phyloP scores from a whole-genome alignment of 2,329 filamentous ascomycete genomes.

The Sporothrix brunneoviolacea region DNA sequence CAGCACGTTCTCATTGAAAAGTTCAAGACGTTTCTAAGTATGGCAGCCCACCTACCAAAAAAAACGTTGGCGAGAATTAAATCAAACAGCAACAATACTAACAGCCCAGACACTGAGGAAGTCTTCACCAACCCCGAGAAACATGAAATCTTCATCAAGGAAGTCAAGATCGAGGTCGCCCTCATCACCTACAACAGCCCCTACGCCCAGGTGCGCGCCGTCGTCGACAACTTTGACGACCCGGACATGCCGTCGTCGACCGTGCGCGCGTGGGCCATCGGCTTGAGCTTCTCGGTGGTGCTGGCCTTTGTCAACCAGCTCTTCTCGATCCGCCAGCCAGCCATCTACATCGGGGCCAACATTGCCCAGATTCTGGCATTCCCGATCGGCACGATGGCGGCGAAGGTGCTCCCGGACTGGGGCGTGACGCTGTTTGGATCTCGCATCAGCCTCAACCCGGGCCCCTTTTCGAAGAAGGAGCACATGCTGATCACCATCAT shows the following conservation, averaged over 20 bases:
- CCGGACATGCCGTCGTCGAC: slow-evolving; percentile 44
- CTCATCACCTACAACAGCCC: slow-evolving; percentile 50
- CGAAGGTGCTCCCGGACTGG: slow-evolving; percentile 43
- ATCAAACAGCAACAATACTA: too few relatives aligned
- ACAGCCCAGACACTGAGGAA: slow-evolving; percentile 34
- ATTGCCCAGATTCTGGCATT: slow-evolving; percentile 52
- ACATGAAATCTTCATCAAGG: slow-evolving; percentile 36
- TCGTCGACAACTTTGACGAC: slow-evolving; percentile 51
- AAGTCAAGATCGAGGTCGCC: slow-evolving; percentile 46
- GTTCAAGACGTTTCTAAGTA: slow-evolving; percentile 34
- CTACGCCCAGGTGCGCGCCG: slow-evolving; percentile 50
- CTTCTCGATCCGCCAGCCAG: slow-evolving; percentile 47
- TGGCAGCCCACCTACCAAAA: too few relatives aligned
- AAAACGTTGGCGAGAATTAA: too few relatives aligned
- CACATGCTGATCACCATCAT: slow-evolving; percentile 54
- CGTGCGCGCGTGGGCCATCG: slow-evolving; percentile 49
- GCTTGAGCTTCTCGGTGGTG: slow-evolving; percentile 34
- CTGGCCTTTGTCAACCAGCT: slow-evolving; percentile 46
- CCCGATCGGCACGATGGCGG: slow-evolving; percentile 45
- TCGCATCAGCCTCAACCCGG: slow-evolving; percentile 46
- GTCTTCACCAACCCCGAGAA: slow-evolving; percentile 39
- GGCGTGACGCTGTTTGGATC: slow-evolving; percentile 36
- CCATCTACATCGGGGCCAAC: slow-evolving; percentile 47
- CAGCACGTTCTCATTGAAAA: slow-evolving; percentile 33
- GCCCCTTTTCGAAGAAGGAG: slow-evolving; percentile 53